Base-by-base conservation (phyloP, 2,329 filamentous ascomycete genomes). In the Aspergillus clavatus region DNA sequence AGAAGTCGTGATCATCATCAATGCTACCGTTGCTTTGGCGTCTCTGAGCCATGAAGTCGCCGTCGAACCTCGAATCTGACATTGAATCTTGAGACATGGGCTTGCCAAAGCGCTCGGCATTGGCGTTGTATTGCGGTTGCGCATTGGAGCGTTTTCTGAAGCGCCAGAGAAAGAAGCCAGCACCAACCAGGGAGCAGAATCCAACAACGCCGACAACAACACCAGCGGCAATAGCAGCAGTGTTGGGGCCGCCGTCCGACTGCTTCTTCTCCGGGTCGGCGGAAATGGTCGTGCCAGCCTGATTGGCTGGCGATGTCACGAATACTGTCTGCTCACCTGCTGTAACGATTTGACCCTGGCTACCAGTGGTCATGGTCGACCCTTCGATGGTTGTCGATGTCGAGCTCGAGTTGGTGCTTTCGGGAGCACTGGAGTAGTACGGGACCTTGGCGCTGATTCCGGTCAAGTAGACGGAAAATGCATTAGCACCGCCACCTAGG, bases 1-100 rank as follows among this genome's bases (percentile, higher is more conserved):
- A 96, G 73, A 95, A 97, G 68, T 97, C 91, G 71, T 95, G 83
- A 71, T 96, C 94, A 68, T 97, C 91, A 42, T 90, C 91, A 68
- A 97, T 96, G 69, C 90, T 96, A 57, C 91, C 91, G 61, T 93
- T 88, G 71, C 91, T 96, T 73, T 91, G 80, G 69, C 90, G 82
- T 63, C 89, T 79, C 57, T 89, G 81, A 47, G 85, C 84, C 78
- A 94, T 84, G 53, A 89, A 80, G 45, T 77, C 83, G 6, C 89
- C 89, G 55, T 97, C 91, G 46, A 96, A 81, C 44, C 91, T 82
- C 33, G 87, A 84, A 64, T 97, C 91, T 11, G 82, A 82, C 71
- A 87, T 84, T 7, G 87, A 88, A 23, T 69, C 82, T 50, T 76
- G 76, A 50, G 83, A 80, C 76, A 62, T 79, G 72, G 70, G 69